Evolutionary conservation across 768 basidiomycete genomes (phyloP).

Genomic region (Russula griseocarnosa): DNA sequence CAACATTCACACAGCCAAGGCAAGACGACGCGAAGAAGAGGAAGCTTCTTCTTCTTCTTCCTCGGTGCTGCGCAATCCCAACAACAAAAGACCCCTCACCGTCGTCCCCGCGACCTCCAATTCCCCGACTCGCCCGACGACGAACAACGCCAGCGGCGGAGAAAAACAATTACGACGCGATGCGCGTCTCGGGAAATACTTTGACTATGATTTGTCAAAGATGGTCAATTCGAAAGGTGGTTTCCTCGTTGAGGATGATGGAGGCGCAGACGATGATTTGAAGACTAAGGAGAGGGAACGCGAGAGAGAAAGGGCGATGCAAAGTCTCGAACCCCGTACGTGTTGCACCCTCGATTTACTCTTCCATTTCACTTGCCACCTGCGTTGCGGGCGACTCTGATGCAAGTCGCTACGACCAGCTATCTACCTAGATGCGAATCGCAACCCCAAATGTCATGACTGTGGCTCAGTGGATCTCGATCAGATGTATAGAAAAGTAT

Average conservation of each 20-base stretch:
- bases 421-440: conserved; percentile 64
- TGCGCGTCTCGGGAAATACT: conserved; percentile 82
- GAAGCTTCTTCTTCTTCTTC: conserved; percentile 53
- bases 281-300: conserved; percentile 75
- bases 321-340: conserved; percentile 73
- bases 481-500: conserved; percentile 72
- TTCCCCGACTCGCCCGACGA: conserved; percentile 51
- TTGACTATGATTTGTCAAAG: conserved; percentile 95
- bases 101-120: conserved; percentile 54
- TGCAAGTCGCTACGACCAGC: conserved; percentile 44
- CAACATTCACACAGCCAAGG: conserved; percentile 63
- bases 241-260: conserved; percentile 87
- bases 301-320: conserved; percentile 70
- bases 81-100: conserved; percentile 70
- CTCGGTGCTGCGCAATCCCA: conserved; percentile 54
- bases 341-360: neutral
- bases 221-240: conserved; percentile 97
- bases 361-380: neutral
- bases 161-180: conserved; percentile 63
- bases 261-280: conserved; percentile 71
- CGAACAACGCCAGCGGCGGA: conserved; percentile 36
- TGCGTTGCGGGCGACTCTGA: neutral
- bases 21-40: conserved; percentile 63
- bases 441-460: conserved; percentile 82
- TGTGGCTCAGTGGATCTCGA: conserved; percentile 91